These are phyloP conservation scores for Daldinia sp. DNA, from an alignment of 2,329 filamentous ascomycete species.

Conservation along the genomic window DNA sequence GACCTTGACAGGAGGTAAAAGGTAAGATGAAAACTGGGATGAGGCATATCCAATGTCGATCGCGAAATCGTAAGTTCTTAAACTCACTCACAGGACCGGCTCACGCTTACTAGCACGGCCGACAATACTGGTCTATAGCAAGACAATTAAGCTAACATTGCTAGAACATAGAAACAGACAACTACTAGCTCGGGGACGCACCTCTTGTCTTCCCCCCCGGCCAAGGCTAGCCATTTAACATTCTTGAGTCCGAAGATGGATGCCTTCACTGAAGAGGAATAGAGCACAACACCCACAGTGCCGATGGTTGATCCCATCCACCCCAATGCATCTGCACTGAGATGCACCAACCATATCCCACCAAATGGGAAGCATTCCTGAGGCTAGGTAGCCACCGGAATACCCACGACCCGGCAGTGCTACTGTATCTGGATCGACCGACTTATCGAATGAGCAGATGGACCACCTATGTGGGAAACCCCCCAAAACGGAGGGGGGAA, in stretches of 20 bases:
- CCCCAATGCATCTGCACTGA: conserved; percentile 8
- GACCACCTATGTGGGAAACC: neutral
- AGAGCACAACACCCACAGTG: conserved; percentile 23
- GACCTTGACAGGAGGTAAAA: neutral
- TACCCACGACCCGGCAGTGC: conserved; percentile 20
- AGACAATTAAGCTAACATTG: conserved; percentile 2
- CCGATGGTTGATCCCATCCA: conserved; percentile 24
- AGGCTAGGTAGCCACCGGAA: conserved; percentile 13
- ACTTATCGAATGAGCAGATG: conserved; percentile 10
- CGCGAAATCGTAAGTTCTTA: conserved; percentile 8
- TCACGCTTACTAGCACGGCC: conserved; percentile 3
- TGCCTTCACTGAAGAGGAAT: conserved; percentile 15
- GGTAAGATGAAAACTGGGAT: neutral
- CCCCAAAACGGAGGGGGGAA: neutral
- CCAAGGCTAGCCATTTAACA: conserved; percentile 13
- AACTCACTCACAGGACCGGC: neutral
- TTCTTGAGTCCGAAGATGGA: conserved; percentile 11
- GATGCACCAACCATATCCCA: neutral
- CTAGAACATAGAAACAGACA: neutral
- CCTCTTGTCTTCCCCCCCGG: neutral
- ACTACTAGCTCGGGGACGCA: neutral
- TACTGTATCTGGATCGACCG: conserved; percentile 11
- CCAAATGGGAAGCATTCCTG: conserved; percentile 6
- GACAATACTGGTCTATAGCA: neutral
- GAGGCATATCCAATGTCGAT: conserved; percentile 2